Evolutionary conservation across 2,329 filamentous ascomycete genomes (phyloP).

Genomic region (Verticillium isaacii): DNA sequence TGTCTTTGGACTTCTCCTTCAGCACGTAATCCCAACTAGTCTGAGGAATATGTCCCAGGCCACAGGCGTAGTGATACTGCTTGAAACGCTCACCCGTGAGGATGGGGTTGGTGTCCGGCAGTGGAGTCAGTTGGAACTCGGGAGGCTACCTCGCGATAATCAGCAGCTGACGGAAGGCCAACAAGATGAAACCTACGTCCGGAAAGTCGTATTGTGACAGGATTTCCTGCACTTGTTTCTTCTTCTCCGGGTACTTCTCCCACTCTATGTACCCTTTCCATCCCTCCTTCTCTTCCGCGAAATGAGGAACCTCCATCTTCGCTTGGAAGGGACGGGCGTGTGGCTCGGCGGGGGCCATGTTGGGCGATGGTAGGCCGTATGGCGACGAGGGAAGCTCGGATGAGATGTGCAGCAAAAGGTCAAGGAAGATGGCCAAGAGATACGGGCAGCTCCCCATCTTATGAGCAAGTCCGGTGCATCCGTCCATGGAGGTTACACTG

Average conservation of each 20-base stretch:
- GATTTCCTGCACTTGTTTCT: slow-evolving; percentile 52
- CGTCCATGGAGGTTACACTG: not conserved
- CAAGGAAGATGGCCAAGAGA: not conserved
- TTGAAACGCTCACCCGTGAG: slow-evolving; percentile 54
- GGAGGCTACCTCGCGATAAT: slow-evolving; percentile 29
- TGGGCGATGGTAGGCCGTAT: not conserved
- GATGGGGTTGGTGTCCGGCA: slow-evolving; percentile 54
- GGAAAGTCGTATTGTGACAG: slow-evolving; percentile 11
- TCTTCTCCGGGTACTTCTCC: slow-evolving; percentile 67
- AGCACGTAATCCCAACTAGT: slow-evolving; percentile 53
- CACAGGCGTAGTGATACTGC: slow-evolving; percentile 48
- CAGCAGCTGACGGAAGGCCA: not conserved
- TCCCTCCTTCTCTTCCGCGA: not conserved
- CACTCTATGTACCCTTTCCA: slow-evolving; percentile 56
- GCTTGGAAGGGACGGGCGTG: not conserved
- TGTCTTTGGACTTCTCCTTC: slow-evolving; percentile 53
- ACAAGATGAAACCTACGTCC: not conserved
- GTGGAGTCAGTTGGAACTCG: slow-evolving; percentile 50
- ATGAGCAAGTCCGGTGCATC: too few relatives aligned
- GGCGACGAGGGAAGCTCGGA: not conserved
- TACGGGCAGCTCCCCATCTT: not conserved
- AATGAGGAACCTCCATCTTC: not conserved
- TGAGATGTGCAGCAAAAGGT: not conserved
- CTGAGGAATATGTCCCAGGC: slow-evolving; percentile 42
- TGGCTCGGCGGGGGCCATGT: not conserved